Conservation (phyloP, 2,329 filamentous ascomycete species). For the Didymella keratinophila region DNA sequence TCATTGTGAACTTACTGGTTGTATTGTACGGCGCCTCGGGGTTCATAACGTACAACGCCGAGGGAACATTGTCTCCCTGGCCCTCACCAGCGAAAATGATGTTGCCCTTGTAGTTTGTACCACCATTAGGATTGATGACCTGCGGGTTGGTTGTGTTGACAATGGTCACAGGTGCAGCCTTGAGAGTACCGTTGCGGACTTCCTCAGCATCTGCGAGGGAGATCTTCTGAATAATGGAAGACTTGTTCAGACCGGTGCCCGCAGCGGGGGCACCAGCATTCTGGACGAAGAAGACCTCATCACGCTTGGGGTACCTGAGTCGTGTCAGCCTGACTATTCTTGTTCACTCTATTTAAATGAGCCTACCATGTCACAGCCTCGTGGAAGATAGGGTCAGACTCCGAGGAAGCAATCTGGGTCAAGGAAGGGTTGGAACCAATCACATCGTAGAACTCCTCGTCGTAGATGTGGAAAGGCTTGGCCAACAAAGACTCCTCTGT, state of each 20-base stretch:
- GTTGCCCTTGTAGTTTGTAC: constrained; percentile 33
- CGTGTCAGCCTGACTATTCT: not conserved
- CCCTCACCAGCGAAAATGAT: constrained; percentile 39
- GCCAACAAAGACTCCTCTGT: constrained; percentile 30
- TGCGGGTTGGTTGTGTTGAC: constrained; percentile 37
- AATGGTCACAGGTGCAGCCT: constrained; percentile 31
- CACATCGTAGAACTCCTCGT: constrained; percentile 37
- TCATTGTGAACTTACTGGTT: constrained; percentile 24
- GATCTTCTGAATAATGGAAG: constrained; percentile 38
- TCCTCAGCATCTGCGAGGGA: constrained; percentile 34
- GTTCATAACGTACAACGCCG: constrained; percentile 36
- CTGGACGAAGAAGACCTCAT: constrained; percentile 39
- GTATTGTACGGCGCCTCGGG: constrained; percentile 35
- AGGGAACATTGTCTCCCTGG: constrained; percentile 31
- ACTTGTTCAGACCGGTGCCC: constrained; percentile 37
- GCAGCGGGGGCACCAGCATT: constrained; percentile 36
- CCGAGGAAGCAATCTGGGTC: constrained; percentile 34
- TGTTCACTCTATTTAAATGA: no score
- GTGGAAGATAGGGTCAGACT: constrained; percentile 35
- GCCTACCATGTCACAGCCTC: constrained; percentile 36
- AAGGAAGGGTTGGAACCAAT: constrained; percentile 34
- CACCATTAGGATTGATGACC: constrained; percentile 37
- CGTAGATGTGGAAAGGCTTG: constrained; percentile 39
- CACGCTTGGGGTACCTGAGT: constrained; percentile 25
- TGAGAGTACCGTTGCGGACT: constrained; percentile 32